Evolutionary conservation across 192 early-diverging fungal genomes (phyloP).

Genomic region (Paraglomus brasilianum): DNA sequence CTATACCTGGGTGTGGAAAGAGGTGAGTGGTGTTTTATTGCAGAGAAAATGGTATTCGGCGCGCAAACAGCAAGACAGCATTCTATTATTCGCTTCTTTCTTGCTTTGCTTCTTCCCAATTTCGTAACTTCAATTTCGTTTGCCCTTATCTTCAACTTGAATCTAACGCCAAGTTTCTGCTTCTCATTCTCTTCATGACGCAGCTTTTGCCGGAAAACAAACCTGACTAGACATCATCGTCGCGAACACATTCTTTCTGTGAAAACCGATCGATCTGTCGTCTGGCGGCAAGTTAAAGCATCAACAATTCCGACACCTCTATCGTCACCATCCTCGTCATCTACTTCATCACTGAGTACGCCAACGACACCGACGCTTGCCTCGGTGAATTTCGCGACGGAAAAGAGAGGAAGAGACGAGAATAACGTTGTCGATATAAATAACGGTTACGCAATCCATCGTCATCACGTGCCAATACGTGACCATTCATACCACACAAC

Average conservation of each 20-base stretch:
- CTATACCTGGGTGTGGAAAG: slow-evolving; percentile 45
- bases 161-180: too few relatives aligned
- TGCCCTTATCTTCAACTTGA: too few relatives aligned
- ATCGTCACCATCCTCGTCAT: background rate
- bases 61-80: too few relatives aligned
- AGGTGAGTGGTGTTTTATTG: slow-evolving; percentile 22
- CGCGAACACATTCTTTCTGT: slow-evolving; percentile 35
- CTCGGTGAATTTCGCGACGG: background rate
- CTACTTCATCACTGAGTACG: background rate
- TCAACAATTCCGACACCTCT: background rate
- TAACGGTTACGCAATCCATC: background rate
- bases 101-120: background rate
- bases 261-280: slow-evolving; percentile 7
- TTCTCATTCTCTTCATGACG: background rate
- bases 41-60: background rate
- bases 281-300: background rate
- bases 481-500: background rate
- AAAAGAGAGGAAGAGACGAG: background rate
- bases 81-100: background rate
- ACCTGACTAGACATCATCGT: slow-evolving; percentile 52
- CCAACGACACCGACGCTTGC: background rate
- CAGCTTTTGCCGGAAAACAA: slow-evolving; percentile 55
- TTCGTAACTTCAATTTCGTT: background rate
- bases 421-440: background rate
- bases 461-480: background rate